Evolutionary conservation across 2,329 filamentous ascomycete genomes (phyloP).

Genomic region (Talaromyces albobiverticillius): DNA sequence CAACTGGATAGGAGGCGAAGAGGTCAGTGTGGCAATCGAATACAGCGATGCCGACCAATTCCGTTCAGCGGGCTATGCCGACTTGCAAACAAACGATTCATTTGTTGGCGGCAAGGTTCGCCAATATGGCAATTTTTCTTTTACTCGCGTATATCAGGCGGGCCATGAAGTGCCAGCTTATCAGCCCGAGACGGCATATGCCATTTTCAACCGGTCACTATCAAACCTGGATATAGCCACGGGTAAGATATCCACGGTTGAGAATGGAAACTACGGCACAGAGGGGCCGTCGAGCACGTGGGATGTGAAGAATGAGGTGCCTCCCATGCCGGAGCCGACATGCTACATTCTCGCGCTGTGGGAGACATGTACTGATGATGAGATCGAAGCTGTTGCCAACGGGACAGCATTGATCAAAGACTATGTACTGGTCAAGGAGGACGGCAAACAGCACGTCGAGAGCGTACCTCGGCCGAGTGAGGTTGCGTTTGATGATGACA

Average conservation of each 20-base stretch:
- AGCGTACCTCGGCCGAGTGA: not conserved
- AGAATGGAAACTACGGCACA: constrained; percentile 37
- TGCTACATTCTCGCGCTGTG: constrained; percentile 45
- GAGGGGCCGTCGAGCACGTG: constrained; percentile 38
- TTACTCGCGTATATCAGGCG: constrained; percentile 47
- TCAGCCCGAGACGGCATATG: constrained; percentile 54
- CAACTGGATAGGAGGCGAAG: constrained; percentile 58
- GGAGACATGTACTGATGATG: constrained; percentile 44
- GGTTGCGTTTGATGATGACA: not conserved
- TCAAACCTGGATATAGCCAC: constrained; percentile 55
- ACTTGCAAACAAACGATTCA: constrained; percentile 39
- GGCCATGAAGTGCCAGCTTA: constrained; percentile 53
- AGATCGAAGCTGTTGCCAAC: constrained; percentile 37
- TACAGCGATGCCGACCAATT: constrained; percentile 47
- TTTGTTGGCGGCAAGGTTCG: constrained; percentile 48
- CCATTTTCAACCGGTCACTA: constrained; percentile 54
- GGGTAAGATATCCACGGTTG: constrained; percentile 43
- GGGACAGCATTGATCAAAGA: constrained; percentile 47
- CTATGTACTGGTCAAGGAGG: constrained; percentile 41
- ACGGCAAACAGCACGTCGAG: not conserved
- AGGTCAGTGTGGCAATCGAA: constrained; percentile 48
- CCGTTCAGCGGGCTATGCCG: constrained; percentile 49
- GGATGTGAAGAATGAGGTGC: constrained; percentile 46
- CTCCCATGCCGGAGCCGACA: constrained; percentile 36
- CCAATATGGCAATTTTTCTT: constrained; percentile 50